Percentiles rank a stretch among this genome's conserved stretches.
Evolutionary conservation across 2,329 filamentous ascomycete species (phyloP).

Genomic region (Fusarium floridanum): DNA sequence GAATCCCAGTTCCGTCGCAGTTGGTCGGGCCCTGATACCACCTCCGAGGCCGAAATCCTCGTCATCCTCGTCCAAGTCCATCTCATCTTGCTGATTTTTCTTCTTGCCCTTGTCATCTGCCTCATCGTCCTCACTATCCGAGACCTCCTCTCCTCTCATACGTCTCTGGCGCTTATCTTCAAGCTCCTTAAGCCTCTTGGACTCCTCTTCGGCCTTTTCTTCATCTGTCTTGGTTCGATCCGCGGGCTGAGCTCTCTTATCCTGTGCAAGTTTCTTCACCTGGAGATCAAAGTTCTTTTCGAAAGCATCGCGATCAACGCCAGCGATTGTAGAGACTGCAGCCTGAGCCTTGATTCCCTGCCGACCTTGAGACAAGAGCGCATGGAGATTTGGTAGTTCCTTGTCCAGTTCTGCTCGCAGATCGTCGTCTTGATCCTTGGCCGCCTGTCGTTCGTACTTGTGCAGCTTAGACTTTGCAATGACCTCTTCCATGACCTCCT

Average conservation of each 20-base stretch:
- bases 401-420: constrained; percentile 86
- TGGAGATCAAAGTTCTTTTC: constrained; percentile 91
- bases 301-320: constrained; percentile 75
- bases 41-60: constrained; percentile 72
- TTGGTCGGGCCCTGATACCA: constrained; percentile 69
- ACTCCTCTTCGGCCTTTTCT: constrained; percentile 83
- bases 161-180: constrained; percentile 85
- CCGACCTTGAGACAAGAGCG: constrained; percentile 70
- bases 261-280: constrained; percentile 84
- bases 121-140: constrained; percentile 72
- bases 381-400: constrained; percentile 81
- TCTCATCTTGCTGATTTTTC: constrained; percentile 53
- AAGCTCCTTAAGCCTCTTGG: constrained; percentile 80
- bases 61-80: constrained; percentile 58
- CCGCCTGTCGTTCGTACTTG: constrained; percentile 93
- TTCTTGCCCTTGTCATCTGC: constrained; percentile 56
- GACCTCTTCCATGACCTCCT: constrained; percentile 97
- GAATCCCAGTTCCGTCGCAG: constrained; percentile 75
- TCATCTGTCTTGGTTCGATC: constrained; percentile 93
- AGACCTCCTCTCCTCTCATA: constrained; percentile 86
- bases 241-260: constrained; percentile 86
- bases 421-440: constrained; percentile 94
- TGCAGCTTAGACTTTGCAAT: constrained; percentile 97
- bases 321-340: constrained; percentile 53
- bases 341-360: constrained; percentile 54